Evolutionary conservation across 495 filamentous ascomycete species (phyloP).

Genomic region (Stereocaulon alpinum): DNA sequence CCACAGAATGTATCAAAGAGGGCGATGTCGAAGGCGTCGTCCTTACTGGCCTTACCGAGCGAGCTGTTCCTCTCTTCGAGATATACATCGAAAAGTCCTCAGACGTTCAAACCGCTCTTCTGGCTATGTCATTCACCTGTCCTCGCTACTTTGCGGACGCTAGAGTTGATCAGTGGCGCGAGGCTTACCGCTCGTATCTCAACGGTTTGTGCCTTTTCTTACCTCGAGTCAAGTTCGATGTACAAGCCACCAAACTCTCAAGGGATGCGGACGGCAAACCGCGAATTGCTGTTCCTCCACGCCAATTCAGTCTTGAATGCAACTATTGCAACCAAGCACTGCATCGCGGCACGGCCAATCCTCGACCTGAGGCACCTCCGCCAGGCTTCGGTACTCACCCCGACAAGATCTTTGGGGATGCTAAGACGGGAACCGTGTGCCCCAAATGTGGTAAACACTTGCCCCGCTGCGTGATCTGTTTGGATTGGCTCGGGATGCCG

Average conservation of each 20-base stretch:
- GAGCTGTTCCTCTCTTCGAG: slow-evolving; percentile 71
- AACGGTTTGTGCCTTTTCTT: slow-evolving; percentile 62
- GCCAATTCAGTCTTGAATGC: slow-evolving; percentile 75
- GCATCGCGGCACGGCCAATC: slow-evolving; percentile 13
- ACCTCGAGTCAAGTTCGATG: slow-evolving; percentile 52
- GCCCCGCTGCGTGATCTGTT: slow-evolving; percentile 81
- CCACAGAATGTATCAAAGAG: slow-evolving; percentile 50
- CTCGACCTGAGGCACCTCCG: slow-evolving; percentile 23
- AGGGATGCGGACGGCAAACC: slow-evolving; percentile 43
- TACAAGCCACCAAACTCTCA: slow-evolving; percentile 51
- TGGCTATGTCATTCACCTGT: slow-evolving; percentile 69
- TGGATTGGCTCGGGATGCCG: slow-evolving; percentile 72
- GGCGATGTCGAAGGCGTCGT: slow-evolving; percentile 86
- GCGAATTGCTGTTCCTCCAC: slow-evolving; percentile 51
- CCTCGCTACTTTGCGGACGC: slow-evolving; percentile 74
- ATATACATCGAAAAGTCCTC: slow-evolving; percentile 78
- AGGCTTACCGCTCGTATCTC: slow-evolving; percentile 69
- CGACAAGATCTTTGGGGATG: slow-evolving; percentile 17
- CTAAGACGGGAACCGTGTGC: slow-evolving; percentile 47
- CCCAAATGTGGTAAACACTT: slow-evolving; percentile 80
- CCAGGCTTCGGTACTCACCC: slow-evolving; percentile 30
- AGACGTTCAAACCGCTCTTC: slow-evolving; percentile 81
- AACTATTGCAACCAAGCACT: slow-evolving; percentile 62
- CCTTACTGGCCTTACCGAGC: slow-evolving; percentile 72
- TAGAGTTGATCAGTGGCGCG: slow-evolving; percentile 69